A percentile compares a stretch with the other conserved stretches of the same genome.
Conservation (phyloP, 1,284 basidiomycete genomes). For the Papiliotrema terrestris region DNA sequence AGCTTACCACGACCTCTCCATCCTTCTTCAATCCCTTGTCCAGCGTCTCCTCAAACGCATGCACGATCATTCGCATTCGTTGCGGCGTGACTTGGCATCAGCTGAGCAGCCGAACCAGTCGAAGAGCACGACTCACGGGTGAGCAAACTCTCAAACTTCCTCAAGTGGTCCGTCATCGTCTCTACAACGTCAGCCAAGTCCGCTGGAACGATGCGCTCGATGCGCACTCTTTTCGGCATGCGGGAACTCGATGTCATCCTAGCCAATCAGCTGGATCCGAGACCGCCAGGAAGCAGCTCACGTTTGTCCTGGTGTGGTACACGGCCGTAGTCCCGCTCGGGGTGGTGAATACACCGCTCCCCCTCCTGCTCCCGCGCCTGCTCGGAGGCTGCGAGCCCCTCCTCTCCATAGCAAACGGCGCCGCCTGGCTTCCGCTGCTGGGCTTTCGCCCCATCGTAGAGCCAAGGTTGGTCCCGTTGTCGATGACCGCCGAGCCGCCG, state of each 20-base stretch:
- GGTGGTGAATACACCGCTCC: constrained; percentile 61
- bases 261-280: constrained; percentile 3
- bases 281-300: constrained; percentile 18
- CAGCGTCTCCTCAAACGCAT: constrained; percentile 89
- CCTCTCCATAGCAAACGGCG: constrained; percentile 18
- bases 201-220: background rate
- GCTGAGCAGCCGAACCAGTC: constrained; percentile 8
- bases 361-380: constrained; percentile 32
- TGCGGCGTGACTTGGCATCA: constrained; percentile 71
- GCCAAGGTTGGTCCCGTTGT: constrained; percentile 46
- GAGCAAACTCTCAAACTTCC: constrained; percentile 78
- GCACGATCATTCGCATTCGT: constrained; percentile 94
- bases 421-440: constrained; percentile 10
- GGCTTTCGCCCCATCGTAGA: constrained; percentile 32
- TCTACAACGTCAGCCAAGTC: constrained; percentile 24
- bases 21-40: constrained; percentile 80
- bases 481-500: constrained; percentile 16
- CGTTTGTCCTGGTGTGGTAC: constrained; percentile 56
- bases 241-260: constrained; percentile 48
- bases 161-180: constrained; percentile 77
- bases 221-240: constrained; percentile 47
- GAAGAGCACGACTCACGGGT: constrained; percentile 46
- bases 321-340: constrained; percentile 70
- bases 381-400: constrained; percentile 9
- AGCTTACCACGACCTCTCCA: constrained; percentile 81